Conservation (phyloP, 2,329 filamentous ascomycete genomes). For the Fusarium verticillioides region DNA sequence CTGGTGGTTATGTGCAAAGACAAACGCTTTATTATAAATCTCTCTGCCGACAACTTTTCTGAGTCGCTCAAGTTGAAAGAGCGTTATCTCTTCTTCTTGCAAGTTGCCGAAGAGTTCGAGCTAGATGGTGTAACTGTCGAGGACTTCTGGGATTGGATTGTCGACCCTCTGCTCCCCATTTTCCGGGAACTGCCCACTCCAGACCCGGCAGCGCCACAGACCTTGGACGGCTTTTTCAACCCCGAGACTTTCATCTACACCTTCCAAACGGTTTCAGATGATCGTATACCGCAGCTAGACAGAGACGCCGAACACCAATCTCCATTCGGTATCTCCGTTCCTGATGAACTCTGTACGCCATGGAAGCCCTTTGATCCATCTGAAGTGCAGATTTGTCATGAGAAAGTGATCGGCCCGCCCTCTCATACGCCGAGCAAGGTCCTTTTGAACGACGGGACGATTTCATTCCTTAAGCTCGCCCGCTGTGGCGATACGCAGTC, state of each 20-base stretch:
- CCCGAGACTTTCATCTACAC: accelerated
- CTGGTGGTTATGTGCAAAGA: neutral
- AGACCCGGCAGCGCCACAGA: accelerated
- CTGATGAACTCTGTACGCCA: neutral
- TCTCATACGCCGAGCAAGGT: neutral
- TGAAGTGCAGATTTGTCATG: neutral
- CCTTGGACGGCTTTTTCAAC: neutral
- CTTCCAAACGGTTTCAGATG: accelerated
- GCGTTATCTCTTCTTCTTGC: neutral
- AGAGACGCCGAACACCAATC: accelerated
- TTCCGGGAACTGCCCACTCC: neutral
- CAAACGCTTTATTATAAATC: accelerated
- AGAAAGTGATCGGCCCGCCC: accelerated
- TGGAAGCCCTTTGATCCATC: neutral
- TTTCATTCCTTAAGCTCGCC: neutral
- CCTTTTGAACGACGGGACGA: neutral
- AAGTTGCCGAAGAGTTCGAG: neutral
- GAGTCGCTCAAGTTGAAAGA: neutral
- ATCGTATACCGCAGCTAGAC: neutral
- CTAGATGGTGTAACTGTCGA: neutral
- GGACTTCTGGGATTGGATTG: neutral
- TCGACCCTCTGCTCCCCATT: neutral
- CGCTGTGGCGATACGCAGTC: neutral
- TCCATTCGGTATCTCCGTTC: accelerated
- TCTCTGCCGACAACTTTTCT: neutral